Conservation (phyloP, 2,329 filamentous ascomycete genomes). For the Sphaerostilbella broomeana region DNA sequence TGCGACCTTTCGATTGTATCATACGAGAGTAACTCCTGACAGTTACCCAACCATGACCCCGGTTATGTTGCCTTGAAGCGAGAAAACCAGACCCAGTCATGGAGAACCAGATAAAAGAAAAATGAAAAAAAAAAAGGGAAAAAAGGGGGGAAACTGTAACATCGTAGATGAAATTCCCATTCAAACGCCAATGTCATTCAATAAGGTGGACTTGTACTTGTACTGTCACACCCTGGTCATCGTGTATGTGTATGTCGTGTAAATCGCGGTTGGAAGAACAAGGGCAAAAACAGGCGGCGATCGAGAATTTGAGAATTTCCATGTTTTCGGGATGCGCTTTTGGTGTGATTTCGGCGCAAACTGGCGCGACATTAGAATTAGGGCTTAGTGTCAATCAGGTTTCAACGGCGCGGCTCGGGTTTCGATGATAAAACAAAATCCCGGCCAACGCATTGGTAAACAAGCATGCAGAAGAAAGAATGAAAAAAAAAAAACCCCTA, state of each 20-base stretch:
- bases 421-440: no score
- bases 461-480: no score
- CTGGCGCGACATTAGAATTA: conserved; percentile 4
- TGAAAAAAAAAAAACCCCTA: no score
- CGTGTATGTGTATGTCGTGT: conserved; percentile 7
- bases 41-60: neutral
- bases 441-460: no score
- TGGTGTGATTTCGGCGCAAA: neutral
- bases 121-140: neutral
- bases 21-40: conserved; percentile 1
- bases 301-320: neutral
- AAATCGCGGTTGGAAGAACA: neutral
- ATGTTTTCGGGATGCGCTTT: neutral
- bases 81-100: neutral
- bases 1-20: conserved; percentile 2
- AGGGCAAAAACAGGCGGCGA: neutral
- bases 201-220: neutral
- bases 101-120: neutral
- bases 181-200: conserved; percentile 9
- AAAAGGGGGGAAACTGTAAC: neutral
- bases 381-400: conserved; percentile 3
- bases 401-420: no score
- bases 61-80: neutral
- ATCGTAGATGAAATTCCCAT: conserved; percentile 3
- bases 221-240: no score